A percentile compares a stretch with the other conserved stretches of the same genome.
phyloP scores from a whole-genome alignment of 2,329 filamentous ascomycete genomes.

The Periconia sp. region DNA sequence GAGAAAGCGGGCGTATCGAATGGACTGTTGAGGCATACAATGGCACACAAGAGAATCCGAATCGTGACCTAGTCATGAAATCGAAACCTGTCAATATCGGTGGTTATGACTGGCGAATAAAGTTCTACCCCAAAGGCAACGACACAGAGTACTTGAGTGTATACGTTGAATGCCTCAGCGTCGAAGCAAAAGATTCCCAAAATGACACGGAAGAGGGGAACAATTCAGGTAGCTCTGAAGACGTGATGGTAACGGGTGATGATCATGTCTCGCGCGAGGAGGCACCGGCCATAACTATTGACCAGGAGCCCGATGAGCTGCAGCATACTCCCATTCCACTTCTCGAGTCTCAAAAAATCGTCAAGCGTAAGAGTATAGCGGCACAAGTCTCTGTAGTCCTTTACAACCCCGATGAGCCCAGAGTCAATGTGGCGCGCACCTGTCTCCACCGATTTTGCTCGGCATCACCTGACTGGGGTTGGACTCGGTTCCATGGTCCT shows the following conservation, averaged over 20 bases:
- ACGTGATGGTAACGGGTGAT: conserved; percentile 10
- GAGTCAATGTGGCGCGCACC: conserved; percentile 58
- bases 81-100: conserved; percentile 59
- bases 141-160: conserved; percentile 60
- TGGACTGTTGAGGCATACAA: conserved; percentile 63
- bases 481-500: conserved; percentile 63
- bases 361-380: conserved; percentile 50
- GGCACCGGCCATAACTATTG: neutral
- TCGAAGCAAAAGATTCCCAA: conserved; percentile 22
- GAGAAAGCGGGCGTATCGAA: conserved; percentile 58
- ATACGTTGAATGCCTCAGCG: conserved; percentile 63
- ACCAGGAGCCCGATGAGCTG: conserved; percentile 11
- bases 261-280: neutral
- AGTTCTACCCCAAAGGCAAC: conserved; percentile 65
- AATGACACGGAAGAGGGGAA: conserved; percentile 4
- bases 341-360: conserved; percentile 32
- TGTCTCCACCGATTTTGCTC: conserved; percentile 62
- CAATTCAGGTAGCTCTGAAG: conserved; percentile 3
- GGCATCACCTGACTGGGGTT: conserved; percentile 63
- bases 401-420: conserved; percentile 65
- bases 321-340: conserved; percentile 43
- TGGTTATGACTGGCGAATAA: conserved; percentile 66
- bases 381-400: conserved; percentile 64
- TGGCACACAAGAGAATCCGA: conserved; percentile 62
- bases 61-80: conserved; percentile 60